Evolutionary conservation across 2,329 filamentous ascomycete species (phyloP).

Genomic region (Paraphaeosphaeria minitans): DNA sequence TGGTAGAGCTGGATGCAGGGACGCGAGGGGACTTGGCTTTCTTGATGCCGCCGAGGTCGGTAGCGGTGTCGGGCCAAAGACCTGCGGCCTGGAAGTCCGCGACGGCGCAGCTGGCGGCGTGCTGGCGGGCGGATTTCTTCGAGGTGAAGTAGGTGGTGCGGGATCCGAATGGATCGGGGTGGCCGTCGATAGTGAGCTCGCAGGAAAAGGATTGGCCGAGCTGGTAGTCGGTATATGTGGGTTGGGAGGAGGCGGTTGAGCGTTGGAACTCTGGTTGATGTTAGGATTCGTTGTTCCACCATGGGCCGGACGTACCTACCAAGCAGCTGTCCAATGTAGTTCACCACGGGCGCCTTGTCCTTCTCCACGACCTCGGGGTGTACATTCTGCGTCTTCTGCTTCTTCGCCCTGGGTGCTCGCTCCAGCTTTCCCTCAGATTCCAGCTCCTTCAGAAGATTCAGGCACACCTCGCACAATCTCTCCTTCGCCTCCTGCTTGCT

Average conservation of each 20-base stretch:
- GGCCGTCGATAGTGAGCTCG: conserved; percentile 32
- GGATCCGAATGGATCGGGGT: conserved; percentile 43
- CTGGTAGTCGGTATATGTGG: conserved; percentile 46
- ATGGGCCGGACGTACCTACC: conserved; percentile 29
- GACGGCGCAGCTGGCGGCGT: conserved; percentile 50
- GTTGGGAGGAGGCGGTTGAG: conserved; percentile 27
- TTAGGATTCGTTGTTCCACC: conserved; percentile 9
- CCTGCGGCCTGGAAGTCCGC: conserved; percentile 47
- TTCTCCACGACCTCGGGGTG: conserved; percentile 3
- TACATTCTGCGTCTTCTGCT: not conserved
- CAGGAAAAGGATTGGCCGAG: conserved; percentile 41
- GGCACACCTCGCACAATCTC: conserved; percentile 40
- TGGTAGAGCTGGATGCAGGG: not conserved
- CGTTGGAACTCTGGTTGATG: conserved; percentile 38
- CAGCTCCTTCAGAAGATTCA: conserved; percentile 31
- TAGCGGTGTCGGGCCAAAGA: conserved; percentile 32
- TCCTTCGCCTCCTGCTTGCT: conserved; percentile 54
- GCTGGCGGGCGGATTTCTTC: conserved; percentile 50
- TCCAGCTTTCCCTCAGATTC: conserved; percentile 27
- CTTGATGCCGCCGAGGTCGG: conserved; percentile 34
- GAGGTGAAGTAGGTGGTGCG: conserved; percentile 36
- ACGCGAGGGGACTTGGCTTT: conserved; percentile 28
- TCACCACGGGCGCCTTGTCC: conserved; percentile 28
- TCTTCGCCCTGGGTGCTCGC: conserved; percentile 23
- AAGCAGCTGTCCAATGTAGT: conserved; percentile 48